Evolutionary conservation across 345 rosid species (phyloP), one percentile per base, ranked within the genome.

Genomic region (Camelina laxa): DNA sequence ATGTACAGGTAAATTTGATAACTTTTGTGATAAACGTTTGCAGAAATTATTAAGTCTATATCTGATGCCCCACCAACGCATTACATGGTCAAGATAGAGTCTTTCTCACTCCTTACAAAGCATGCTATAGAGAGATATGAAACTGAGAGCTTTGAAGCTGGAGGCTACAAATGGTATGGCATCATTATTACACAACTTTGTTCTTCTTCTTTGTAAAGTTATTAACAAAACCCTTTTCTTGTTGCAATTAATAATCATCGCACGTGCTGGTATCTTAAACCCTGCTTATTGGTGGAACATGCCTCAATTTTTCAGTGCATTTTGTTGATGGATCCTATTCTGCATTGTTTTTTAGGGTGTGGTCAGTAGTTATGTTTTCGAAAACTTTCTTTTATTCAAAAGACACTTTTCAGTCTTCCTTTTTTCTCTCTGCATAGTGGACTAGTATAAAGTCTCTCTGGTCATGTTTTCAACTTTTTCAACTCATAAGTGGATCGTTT

Each of bases 131-230:
- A 83, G 31, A 87, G 82, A 63, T 89, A 87, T 50, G 97, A 89
- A 82, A 82, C 92, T 2, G 84, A 69, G 33, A 77, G 67, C 67
- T 88, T 91, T 77, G 85, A 84, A 80, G 94, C 94, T 16, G 83
- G 87, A 57, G 94, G 94, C 71, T 86, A 80, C 82, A 85, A 83
- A 82, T 91, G 97, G 94, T 87, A 78, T 8, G 51, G 1, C 50
- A 31, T 60, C 74, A 41, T 48, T 36, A 6, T 70, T 5, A 66
- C 49, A n/a, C 2, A 16, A 39, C 60, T 51, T 61, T 72, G 2
- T 69, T 36, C 16, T 47, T 35, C 13, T 1, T 38, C 8, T 38
- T 36, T 56, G 20, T 45, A 45, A 44, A 56, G 11, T 33, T 56
- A 64, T 54, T 44, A 45, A 53, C 16, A 53, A 30, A 27, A 2